phyloP scores from a whole-genome alignment of 2,329 filamentous ascomycete genomes.

The Rutstroemia sydowiana region DNA sequence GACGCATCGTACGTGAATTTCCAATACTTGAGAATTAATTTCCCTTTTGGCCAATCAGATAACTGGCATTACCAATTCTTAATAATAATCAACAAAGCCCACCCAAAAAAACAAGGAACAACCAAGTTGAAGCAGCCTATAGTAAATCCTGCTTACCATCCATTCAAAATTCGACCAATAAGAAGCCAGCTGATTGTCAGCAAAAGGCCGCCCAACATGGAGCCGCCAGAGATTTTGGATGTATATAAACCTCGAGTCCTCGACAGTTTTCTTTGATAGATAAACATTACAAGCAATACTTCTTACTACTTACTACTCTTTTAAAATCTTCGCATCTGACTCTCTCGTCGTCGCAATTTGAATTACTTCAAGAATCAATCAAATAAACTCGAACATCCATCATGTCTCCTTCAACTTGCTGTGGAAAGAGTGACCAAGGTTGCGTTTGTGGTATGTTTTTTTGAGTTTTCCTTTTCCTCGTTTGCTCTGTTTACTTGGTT shows the following conservation, averaged over 20 bases:
- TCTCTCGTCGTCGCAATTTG: too few species aligned
- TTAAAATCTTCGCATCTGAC: background rate
- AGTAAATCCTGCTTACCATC: too few species aligned
- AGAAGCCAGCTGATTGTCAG: background rate
- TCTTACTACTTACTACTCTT: background rate
- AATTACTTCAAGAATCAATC: too few species aligned
- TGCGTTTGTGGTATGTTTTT: conserved; percentile 26
- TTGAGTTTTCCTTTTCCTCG: background rate
- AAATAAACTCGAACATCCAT: conserved; percentile 7
- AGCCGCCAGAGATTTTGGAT: too few species aligned
- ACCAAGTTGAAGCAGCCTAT: too few species aligned
- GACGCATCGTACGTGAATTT: too few species aligned
- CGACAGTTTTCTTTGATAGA: background rate
- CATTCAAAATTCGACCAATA: background rate
- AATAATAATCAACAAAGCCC: too few species aligned
- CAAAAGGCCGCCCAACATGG: background rate
- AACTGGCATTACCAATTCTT: too few species aligned
- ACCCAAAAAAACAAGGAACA: too few species aligned
- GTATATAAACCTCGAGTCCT: background rate
- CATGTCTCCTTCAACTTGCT: conserved; percentile 28
- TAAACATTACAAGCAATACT: background rate
- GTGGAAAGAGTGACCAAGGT: conserved; percentile 22
- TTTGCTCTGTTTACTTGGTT: background rate
- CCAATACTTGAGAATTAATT: too few species aligned
- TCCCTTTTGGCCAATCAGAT: too few species aligned